phyloP scores from a whole-genome alignment of 2,329 filamentous ascomycete species.

The Tolypocladium amazonense region DNA sequence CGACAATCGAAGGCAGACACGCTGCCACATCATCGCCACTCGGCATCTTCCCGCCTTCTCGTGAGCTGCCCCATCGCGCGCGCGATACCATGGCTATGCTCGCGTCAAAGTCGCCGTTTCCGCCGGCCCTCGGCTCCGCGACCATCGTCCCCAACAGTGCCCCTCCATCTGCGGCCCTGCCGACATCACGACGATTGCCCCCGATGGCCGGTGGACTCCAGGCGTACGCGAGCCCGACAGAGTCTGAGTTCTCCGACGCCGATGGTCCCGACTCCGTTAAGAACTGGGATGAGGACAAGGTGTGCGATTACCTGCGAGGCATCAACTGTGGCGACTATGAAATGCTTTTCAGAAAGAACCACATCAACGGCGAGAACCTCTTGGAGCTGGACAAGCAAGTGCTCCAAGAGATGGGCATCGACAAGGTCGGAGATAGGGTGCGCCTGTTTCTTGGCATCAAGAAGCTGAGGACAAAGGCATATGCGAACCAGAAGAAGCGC shows the following conservation, averaged over 20 bases:
- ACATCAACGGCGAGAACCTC: conserved; percentile 95
- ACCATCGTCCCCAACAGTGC: conserved; percentile 33
- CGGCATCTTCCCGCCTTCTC: not conserved
- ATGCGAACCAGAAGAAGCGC: conserved; percentile 68
- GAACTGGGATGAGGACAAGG: conserved; percentile 85
- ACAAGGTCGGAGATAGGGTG: conserved; percentile 93
- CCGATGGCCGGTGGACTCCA: conserved; percentile 39
- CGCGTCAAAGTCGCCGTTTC: conserved; percentile 63
- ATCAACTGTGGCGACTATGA: conserved; percentile 95
- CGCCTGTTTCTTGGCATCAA: conserved; percentile 81
- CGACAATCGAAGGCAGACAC: not conserved
- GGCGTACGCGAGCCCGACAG: conserved; percentile 70
- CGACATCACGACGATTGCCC: conserved; percentile 41
- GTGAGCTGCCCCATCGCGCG: conserved; percentile 4
- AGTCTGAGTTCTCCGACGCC: conserved; percentile 83
- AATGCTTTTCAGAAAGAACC: conserved; percentile 77
- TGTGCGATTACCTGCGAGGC: conserved; percentile 80
- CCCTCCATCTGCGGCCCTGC: conserved; percentile 33
- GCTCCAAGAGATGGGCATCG: conserved; percentile 94
- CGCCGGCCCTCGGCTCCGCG: conserved; percentile 38
- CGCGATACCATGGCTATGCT: conserved; percentile 58
- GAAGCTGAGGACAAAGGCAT: conserved; percentile 66
- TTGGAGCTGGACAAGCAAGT: conserved; percentile 96
- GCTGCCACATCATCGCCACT: not conserved
- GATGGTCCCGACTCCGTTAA: conserved; percentile 66